Evolutionary conservation across 2,329 filamentous ascomycete genomes (phyloP), one percentile per base, ranked within the genome.

Genomic region (Fusarium albidum): DNA sequence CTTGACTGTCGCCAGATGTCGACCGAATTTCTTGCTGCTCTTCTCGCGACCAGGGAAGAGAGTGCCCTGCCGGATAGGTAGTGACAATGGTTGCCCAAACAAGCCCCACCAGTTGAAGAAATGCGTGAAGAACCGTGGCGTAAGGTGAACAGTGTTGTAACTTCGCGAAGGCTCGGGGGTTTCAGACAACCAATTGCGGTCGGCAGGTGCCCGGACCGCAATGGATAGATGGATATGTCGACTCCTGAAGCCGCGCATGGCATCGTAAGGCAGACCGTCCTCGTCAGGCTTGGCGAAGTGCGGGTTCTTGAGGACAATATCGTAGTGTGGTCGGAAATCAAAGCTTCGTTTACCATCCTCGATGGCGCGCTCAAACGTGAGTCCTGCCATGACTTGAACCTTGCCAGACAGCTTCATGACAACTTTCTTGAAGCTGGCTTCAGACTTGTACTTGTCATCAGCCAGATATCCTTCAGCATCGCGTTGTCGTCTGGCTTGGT

Each of bases 51-150:
- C 92, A 6, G 93, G 94, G 87, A 93, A 99, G 4, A 99, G 81
- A 39, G 84, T 83, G 13, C 95, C 95, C 76, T 99, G 96, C 1
- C 95, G 91, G 51, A 99, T 89, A 10, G 95, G 96, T 25, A 99
- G 80, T 10, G 94, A 96, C 87, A 98, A 92, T 9, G 94, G 90
- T 2, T 94, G 93, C 9, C 92, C 92, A 73, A 99, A 99, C 63
- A 98, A 86, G 1, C 90, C 94, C 92, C 93, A 98, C 95, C 95
- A 99, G 51, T 88, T 87, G 76, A 93, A 98, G 79, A 99, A 99
- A 71, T 99, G 95, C 0, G 94, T 97, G 72, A 99, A 99, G 78
- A 99, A 96, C 9, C 93, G 88, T 6, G 95, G 95, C 2, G 91
- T 95, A 26, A 99, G 82, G 72, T 99, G 96, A 2, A 98, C 90